Evolutionary conservation across 441 rosid species (phyloP).

Genomic region (Erodium texanum): DNA sequence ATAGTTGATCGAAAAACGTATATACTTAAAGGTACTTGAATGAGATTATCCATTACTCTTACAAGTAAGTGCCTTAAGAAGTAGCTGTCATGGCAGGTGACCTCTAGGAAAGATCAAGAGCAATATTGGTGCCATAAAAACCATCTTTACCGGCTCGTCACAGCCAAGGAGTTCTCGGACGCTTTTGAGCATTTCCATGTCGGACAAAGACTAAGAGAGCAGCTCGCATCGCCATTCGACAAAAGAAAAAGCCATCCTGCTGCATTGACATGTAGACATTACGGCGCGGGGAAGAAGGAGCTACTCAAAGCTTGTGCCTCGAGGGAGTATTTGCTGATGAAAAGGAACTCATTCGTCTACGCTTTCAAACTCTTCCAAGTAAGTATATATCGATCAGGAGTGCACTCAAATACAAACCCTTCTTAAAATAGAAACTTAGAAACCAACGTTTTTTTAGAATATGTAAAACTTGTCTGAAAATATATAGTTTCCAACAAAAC

Average conservation of each 20-base stretch:
- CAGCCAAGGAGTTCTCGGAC: slow-evolving; percentile 52
- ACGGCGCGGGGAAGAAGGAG: slow-evolving; percentile 54
- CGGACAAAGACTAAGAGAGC: slow-evolving; percentile 43
- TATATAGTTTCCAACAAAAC: no score
- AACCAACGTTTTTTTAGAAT: no score
- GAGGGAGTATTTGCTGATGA: slow-evolving; percentile 72
- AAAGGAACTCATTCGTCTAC: slow-evolving; percentile 77
- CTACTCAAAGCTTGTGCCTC: slow-evolving; percentile 55
- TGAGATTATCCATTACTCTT: no score
- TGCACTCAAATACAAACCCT: no score
- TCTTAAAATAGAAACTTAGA: no score
- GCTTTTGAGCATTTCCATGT: slow-evolving; percentile 61
- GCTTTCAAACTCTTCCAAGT: slow-evolving; percentile 67
- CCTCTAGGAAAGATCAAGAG: slow-evolving; percentile 78
- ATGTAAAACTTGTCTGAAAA: no score
- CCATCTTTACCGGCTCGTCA: slow-evolving; percentile 53
- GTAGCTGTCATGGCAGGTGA: slow-evolving; percentile 60
- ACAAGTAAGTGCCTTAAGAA: no score
- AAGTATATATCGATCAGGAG: no score
- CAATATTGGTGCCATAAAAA: slow-evolving; percentile 62
- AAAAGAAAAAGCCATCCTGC: slow-evolving; percentile 62
- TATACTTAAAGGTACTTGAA: no score
- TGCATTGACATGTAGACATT: slow-evolving; percentile 50
- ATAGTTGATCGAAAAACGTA: no score
- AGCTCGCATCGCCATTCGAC: slow-evolving; percentile 51